phyloP scores from a whole-genome alignment of 768 basidiomycete genomes.

The Daedalea quercina region DNA sequence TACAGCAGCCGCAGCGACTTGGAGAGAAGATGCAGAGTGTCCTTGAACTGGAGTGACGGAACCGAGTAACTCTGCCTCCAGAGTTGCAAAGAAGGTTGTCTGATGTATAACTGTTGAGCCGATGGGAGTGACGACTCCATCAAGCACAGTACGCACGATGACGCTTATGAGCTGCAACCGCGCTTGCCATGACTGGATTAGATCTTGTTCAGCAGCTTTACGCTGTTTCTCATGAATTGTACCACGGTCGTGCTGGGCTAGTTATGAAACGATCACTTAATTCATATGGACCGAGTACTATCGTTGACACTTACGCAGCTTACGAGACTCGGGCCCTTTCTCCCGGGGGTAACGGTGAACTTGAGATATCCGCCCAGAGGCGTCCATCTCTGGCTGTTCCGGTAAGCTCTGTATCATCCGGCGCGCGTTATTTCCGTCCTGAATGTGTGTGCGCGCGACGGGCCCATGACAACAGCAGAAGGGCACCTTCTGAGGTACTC shows the following conservation, averaged over 20 bases:
- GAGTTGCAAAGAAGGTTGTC: constrained; percentile 60
- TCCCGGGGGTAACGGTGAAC: no score
- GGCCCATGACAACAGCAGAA: no score
- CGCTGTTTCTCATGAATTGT: constrained; percentile 37
- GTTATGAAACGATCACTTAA: no score
- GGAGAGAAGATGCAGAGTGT: background rate
- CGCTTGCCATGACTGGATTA: constrained; percentile 56
- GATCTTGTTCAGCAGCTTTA: constrained; percentile 38
- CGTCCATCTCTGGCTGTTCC: no score
- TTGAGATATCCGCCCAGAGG: no score
- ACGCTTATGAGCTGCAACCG: constrained; percentile 54
- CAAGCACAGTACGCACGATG: constrained; percentile 35
- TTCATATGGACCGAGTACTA: no score
- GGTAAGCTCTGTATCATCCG: no score
- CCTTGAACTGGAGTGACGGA: constrained; percentile 29
- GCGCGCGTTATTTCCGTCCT: no score
- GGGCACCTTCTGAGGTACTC: no score
- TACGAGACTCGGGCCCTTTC: no score
- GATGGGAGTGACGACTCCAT: background rate
- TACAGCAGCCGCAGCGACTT: constrained; percentile 32
- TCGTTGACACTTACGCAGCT: no score
- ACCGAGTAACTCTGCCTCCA: constrained; percentile 46
- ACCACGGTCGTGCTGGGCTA: constrained; percentile 34
- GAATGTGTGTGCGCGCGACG: no score
- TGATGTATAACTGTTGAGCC: constrained; percentile 14